Base-by-base conservation (phyloP, 2,329 filamentous ascomycete genomes). In the Aspergillus terreus region DNA sequence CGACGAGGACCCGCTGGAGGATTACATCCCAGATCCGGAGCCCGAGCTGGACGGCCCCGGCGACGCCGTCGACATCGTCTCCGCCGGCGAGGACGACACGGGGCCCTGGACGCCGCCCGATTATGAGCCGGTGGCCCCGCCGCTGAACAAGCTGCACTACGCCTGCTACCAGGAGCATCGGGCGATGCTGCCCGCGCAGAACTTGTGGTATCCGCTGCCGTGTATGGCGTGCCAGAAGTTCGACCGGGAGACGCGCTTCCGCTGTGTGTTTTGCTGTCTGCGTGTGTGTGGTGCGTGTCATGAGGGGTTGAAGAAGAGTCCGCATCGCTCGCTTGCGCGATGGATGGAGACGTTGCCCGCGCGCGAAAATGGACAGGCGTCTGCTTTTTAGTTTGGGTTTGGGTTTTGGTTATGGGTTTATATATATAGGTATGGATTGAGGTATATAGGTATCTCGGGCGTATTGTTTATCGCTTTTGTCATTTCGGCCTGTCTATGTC, bases 171-270 rank as follows among this genome's bases (percentile, higher is more conserved):
- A 73, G 51, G 63, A 65, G 6, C 73, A 76, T 46, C 61, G 64
- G 11, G 57, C 58, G 0, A 72, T 75, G 65, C 62, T 61, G 1
- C 49, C 58, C 2, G 61, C 67, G n/a, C 63, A 63, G 43, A 76
- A 76, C 52, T 56, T 62, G 48, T 69, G 70, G 66, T 68, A 71
- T 55, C 61, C 72, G 4, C 60, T 73, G 32, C 72, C 71, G 9
- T 76, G 73, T 58, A 74, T 75, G 71, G 67, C 70, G 4, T 76
- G 73, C 53, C 66, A 67, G 33, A 70, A 71, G 46, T 61, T 64
- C 11, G 70, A 74, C 48, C 64, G 61, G 2, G 65, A 73, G 52
- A 58, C 67, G 17, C 63, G 71, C 9, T 65, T 70, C 53, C 67
- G 67, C 33, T 76, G 73, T 53, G 66, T 70, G 6, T 75, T 73